These are phyloP conservation scores for Chaetoceros muelleri DNA, from an alignment of 108 stramenopile genomes.

Conservation along the genomic window DNA sequence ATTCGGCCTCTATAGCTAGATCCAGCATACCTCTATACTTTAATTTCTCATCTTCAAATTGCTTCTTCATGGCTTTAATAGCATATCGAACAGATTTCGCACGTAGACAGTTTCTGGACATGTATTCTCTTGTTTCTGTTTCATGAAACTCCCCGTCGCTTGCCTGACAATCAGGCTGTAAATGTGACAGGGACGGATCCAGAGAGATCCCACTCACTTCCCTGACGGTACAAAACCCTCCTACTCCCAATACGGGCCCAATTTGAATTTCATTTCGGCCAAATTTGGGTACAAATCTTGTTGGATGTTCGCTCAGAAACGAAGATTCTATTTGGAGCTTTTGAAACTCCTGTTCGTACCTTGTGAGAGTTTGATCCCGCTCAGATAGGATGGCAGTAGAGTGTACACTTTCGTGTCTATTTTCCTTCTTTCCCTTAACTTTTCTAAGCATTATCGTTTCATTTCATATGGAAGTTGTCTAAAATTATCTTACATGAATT, in stretches of 20 bases:
- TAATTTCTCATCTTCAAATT: background rate
- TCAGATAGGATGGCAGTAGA: too few species aligned
- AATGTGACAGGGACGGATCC: background rate
- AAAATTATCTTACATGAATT: too few species aligned
- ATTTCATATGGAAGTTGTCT: too few species aligned
- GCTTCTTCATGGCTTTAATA: constrained; percentile 7
- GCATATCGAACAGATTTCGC: constrained; percentile 9
- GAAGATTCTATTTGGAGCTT: background rate
- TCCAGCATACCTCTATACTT: background rate
- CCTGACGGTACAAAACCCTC: constrained; percentile 10
- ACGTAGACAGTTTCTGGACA: constrained; percentile 8
- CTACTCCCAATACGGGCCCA: constrained; percentile 8
- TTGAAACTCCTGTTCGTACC: background rate
- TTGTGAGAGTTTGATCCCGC: too few species aligned
- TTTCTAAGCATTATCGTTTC: too few species aligned
- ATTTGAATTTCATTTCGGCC: constrained; percentile 24
- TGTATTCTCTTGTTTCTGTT: constrained; percentile 9
- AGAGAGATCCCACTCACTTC: constrained; percentile 16
- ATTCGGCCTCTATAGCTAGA: constrained; percentile 4
- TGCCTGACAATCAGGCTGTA: background rate
- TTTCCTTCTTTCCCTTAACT: too few species aligned
- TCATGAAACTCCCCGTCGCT: background rate
- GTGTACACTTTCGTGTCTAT: too few species aligned
- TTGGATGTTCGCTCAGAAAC: background rate
- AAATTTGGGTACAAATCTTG: constrained; percentile 13